Base-by-base conservation (phyloP, 2,329 filamentous ascomycete species). In the Aspergillus fumigatiaffinis region DNA sequence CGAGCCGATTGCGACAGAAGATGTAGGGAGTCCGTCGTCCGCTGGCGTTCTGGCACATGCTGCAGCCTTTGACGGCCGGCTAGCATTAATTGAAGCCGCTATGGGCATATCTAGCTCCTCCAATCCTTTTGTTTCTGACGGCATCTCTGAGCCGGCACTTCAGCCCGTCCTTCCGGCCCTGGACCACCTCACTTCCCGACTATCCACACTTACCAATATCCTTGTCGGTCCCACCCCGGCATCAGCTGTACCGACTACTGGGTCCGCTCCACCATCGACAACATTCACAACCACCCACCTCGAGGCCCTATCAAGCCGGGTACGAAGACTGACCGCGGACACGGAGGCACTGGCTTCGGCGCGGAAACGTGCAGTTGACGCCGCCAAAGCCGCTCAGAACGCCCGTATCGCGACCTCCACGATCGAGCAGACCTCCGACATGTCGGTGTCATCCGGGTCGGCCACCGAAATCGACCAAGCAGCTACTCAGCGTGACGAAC, bases 51-150 rank as follows among this genome's bases (percentile, higher is more conserved):
- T 97, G 38, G 85, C 87, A 35, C 90, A 92, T 72, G 88, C 91
- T 6, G 90, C 92, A 25, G 89, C 94, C 61, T 97, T 99, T 67
- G 93, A 97, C 70, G 83, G 85, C 29, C 86, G 94, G 4, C 84
- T 99, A 21, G 79, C 88, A 2, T 79, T 89, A 29, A 79, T 99
- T 50, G 94, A 99, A 77, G 86, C 86, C 63, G 84, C 87, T 1
- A 83, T 99, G 28, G 94, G 94, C 9, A 83, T 96, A 51, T 88
- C 86, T 44, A 86, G 87, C 23, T 85, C 87, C 0, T 82, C 85
- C 10, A 79, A 89, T 62, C 83, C 88, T 0, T 72, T 75, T 56
- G 66, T 76, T 49, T 63, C 69, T 25, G 69, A 73, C 35, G 70
- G 70, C 23, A 60, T 86, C 87, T 63, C 76, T 83, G 32, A 85